These are phyloP conservation scores for Chenopodium formosanum DNA, from an alignment of 148 eudicot species.

Conservation along the genomic window DNA sequence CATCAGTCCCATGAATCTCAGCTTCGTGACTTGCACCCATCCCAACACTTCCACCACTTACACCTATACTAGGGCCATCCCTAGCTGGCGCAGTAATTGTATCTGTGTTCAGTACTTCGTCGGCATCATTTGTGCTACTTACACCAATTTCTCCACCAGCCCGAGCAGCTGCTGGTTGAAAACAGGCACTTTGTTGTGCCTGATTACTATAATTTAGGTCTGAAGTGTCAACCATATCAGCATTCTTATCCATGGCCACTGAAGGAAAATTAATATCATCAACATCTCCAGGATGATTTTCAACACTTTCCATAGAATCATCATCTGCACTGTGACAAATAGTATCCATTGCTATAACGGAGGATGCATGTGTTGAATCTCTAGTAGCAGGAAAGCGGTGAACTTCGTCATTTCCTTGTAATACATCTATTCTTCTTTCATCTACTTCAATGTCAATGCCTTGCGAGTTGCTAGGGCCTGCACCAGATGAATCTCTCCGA, in stretches of 20 bases:
- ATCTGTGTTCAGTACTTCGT: slow-evolving; percentile 91
- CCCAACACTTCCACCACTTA: slow-evolving; percentile 98
- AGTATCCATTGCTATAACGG: slow-evolving; percentile 97
- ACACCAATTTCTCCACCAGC: slow-evolving; percentile 82
- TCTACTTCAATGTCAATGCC: slow-evolving; percentile 63
- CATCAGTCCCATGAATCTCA: slow-evolving; percentile 89
- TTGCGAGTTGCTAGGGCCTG: slow-evolving; percentile 85
- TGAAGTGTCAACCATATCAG: slow-evolving; percentile 70
- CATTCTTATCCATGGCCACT: slow-evolving; percentile 43
- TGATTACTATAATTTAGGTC: slow-evolving; percentile 84
- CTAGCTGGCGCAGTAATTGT: slow-evolving; percentile 72
- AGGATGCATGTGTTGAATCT: slow-evolving; percentile 82
- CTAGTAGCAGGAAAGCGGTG: slow-evolving; percentile 53
- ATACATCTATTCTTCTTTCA: slow-evolving; percentile 47
- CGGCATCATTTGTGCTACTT: slow-evolving; percentile 93
- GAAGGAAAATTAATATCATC: slow-evolving; percentile 74
- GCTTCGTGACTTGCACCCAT: slow-evolving; percentile 99
- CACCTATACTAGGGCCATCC: slow-evolving; percentile 83
- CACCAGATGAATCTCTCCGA: slow-evolving; percentile 71
- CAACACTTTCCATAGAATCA: slow-evolving; percentile 99
- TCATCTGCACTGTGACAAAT: slow-evolving; percentile 58
- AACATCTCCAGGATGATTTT: slow-evolving; percentile 79
- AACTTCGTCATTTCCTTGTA: slow-evolving; percentile 50
- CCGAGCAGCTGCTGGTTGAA: slow-evolving; percentile 56
- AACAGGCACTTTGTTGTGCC: slow-evolving; percentile 89